phyloP scores from a whole-genome alignment of 495 filamentous ascomycete genomes.

The Clohesyomyces aquaticus region DNA sequence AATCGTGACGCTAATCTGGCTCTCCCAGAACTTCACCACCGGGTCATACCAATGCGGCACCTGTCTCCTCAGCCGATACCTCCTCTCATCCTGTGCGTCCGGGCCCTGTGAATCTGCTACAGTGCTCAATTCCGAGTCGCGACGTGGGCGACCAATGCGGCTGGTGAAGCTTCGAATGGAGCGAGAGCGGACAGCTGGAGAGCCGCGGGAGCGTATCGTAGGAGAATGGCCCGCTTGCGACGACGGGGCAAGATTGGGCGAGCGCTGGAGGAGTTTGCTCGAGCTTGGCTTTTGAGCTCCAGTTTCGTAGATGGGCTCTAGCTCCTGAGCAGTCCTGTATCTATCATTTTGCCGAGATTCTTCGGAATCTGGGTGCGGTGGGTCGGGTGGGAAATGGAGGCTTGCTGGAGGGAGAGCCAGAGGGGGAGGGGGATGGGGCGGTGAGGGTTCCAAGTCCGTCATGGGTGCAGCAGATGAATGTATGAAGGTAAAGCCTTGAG shows the following conservation, averaged over 20 bases:
- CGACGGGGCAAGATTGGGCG: too few relatives aligned
- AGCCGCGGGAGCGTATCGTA: constrained; percentile 17
- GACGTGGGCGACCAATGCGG: background rate
- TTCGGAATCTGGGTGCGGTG: constrained; percentile 36
- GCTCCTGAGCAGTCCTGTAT: constrained; percentile 29
- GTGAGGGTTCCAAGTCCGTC: constrained; percentile 12
- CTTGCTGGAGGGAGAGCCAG: constrained; percentile 23
- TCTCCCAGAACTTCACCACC: constrained; percentile 50
- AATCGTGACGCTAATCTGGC: constrained; percentile 53
- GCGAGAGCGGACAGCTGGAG: too few relatives aligned
- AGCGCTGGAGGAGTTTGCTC: background rate
- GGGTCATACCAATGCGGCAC: constrained; percentile 42
- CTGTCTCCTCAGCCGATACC: constrained; percentile 35
- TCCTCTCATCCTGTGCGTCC: constrained; percentile 17
- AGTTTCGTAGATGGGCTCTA: constrained; percentile 15
- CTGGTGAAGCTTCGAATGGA: background rate
- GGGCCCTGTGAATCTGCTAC: constrained; percentile 21
- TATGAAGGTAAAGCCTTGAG: too few relatives aligned
- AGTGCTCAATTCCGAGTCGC: constrained; percentile 22
- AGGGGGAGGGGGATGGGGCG: constrained; percentile 17
- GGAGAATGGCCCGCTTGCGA: background rate
- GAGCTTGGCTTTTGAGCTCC: background rate
- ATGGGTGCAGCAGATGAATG: constrained; percentile 13
- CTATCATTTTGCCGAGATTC: constrained; percentile 19
- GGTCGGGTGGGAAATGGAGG: constrained; percentile 4